phyloP scores from a whole-genome alignment of 2,329 filamentous ascomycete genomes.

The Cryphonectria naterciae region DNA sequence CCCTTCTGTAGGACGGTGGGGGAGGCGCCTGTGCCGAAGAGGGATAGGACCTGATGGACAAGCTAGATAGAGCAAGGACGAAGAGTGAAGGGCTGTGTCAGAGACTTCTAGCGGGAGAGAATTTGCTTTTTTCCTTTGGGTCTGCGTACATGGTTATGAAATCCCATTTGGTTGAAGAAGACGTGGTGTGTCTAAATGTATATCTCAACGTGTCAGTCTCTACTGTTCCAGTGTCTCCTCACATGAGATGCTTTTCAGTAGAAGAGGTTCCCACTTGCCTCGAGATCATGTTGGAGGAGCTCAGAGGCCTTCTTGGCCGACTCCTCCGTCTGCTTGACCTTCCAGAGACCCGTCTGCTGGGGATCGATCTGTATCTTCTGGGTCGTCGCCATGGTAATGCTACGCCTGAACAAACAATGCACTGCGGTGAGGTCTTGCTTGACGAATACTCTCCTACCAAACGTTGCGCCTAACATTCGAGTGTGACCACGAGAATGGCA shows the following conservation, averaged over 20 bases:
- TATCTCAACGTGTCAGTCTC: constrained; percentile 9
- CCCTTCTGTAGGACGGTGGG: constrained; percentile 61
- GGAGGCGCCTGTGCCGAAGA: constrained; percentile 75
- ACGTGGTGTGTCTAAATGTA: constrained; percentile 64
- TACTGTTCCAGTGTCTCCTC: background rate
- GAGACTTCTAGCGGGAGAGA: background rate
- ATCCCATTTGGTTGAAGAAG: constrained; percentile 76
- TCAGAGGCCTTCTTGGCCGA: constrained; percentile 66
- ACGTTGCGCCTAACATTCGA: background rate
- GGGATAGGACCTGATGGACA: constrained; percentile 73
- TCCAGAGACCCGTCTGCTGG: constrained; percentile 53
- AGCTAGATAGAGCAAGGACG: constrained; percentile 49
- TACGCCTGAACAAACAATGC: background rate
- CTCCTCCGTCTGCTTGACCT: constrained; percentile 54
- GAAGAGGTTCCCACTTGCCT: constrained; percentile 41
- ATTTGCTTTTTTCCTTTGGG: background rate
- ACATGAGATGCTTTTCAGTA: background rate
- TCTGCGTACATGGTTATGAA: constrained; percentile 79
- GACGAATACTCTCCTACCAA: background rate
- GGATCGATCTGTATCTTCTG: constrained; percentile 52
- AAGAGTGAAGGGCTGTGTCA: background rate
- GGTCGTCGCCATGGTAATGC: constrained; percentile 49
- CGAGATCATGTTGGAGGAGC: constrained; percentile 76
- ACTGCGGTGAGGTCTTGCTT: background rate
- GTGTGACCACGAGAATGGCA: background rate